Base-by-base conservation (phyloP, 2,329 filamentous ascomycete species). In the Talaromyces sp. region DNA sequence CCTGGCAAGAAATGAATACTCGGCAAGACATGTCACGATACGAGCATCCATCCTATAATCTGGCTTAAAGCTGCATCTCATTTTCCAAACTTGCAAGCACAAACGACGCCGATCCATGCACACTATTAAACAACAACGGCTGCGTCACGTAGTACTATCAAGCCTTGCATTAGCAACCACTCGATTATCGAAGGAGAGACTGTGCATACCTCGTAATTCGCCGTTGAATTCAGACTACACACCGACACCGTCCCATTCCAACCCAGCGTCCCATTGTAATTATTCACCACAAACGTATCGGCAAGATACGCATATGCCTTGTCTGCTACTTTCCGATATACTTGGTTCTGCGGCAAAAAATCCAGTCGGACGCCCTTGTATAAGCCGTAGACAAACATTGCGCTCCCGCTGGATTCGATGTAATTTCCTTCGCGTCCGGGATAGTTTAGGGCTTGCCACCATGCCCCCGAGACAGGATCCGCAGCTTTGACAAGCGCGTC, bases 371-470 rank as follows among this genome's bases (percentile, higher is more conserved):
- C 74, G 0, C 82, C 85, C 68, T 80, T 82, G 13, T 86, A 71
- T 66, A 86, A 73, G 0, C 83, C 81, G 63, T 84, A 86, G 0
- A 80, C 78, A 68, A 87, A 87, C 82, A 88, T 85, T 3, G 84
- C 85, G 1, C 83, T 83, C 8, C 81, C 86, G 37, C 84, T 86
- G 39, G 83, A 84, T 75, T 89, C 85, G 57, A 88, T 83, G 72
- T 85, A 89, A 73, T 89, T 88, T 2, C 84, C 85, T 54, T 79
- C 68, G 45, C 73, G 69, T 1, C 79, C 80, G 0, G 81, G 79
- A 63, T 83, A 82, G 68, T 81, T 81, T 81, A 87, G 84, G 50
- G 87, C 77, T 61, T 87, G 74, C 82, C 84, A 87, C 85, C 86
- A 88, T 7, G 83, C 85, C 0, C 84, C 83, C 5, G 73, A 77